A percentile compares a stretch with the other conserved stretches of the same genome.
These are phyloP conservation scores for Geotrichum fermentans DNA, from an alignment of 1,139 yeast species.

Conservation along the genomic window DNA sequence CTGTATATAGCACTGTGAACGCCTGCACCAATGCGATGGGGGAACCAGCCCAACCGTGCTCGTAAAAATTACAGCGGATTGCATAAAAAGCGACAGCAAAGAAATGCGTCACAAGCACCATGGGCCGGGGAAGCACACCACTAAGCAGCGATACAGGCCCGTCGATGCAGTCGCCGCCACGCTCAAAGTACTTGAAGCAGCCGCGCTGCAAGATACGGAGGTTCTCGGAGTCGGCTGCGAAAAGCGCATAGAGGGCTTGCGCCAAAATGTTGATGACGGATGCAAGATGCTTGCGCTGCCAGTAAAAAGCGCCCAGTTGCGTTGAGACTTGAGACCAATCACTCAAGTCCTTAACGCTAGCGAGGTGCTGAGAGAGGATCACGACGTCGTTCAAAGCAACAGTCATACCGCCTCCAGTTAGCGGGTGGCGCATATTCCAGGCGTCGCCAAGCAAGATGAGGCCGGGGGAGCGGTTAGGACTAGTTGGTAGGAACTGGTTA, in stretches of 20 bases:
- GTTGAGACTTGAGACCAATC: slow-evolving; percentile 50
- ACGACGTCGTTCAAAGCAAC: slow-evolving; percentile 90
- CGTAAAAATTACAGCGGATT: slow-evolving; percentile 61
- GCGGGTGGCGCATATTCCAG: slow-evolving; percentile 94
- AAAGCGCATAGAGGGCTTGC: slow-evolving; percentile 80
- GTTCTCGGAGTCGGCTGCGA: slow-evolving; percentile 75
- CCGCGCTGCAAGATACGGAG: slow-evolving; percentile 74
- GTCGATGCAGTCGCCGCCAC: slow-evolving; percentile 74
- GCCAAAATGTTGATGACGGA: slow-evolving; percentile 87
- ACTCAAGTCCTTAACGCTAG: slow-evolving; percentile 27
- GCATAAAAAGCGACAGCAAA: slow-evolving; percentile 86
- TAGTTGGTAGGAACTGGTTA: slow-evolving; percentile 82
- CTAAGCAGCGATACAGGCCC: slow-evolving; percentile 82
- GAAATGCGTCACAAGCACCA: slow-evolving; percentile 73
- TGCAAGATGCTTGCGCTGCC: slow-evolving; percentile 69
- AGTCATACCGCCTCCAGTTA: slow-evolving; percentile 99
- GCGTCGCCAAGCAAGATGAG: slow-evolving; percentile 87
- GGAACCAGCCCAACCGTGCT: slow-evolving; percentile 60
- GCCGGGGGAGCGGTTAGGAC: slow-evolving; percentile 60
- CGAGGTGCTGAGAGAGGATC: slow-evolving; percentile 55
- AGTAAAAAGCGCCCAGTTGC: slow-evolving; percentile 68
- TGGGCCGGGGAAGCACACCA: slow-evolving; percentile 75
- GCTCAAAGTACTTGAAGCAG: slow-evolving; percentile 77
- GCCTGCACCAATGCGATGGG: slow-evolving; percentile 72
- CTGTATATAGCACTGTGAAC: slow-evolving; percentile 64